Base-by-base conservation (phyloP, 176 grass and related monocot genomes). In the Zizania latifolia region DNA sequence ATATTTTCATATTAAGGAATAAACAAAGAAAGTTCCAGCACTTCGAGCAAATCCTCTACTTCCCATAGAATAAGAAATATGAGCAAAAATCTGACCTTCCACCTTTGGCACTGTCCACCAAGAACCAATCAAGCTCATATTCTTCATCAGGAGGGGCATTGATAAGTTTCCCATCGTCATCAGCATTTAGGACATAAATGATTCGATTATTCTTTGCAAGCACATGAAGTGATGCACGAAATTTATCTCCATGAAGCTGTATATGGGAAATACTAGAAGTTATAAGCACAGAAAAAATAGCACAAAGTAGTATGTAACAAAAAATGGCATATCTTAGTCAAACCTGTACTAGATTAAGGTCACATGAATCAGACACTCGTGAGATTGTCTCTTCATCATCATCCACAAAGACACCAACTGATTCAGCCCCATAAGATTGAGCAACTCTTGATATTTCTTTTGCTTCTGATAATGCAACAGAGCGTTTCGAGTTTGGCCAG, bases 361-460 rank as follows among this genome's bases (percentile, higher is more conserved):
- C 57, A 37, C 85, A 92, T 54, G 73, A 83, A 86, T 93, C 85
- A 65, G 93, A 80, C 63, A 79, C 35, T n/a, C 53, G 67, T 69
- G 90, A 78, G 65, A 93, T 79, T 16, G 87, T 97, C 40, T 97
- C 87, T 75, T 81, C 83, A 73, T 89, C 77, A 89, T 97, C 93
- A 86, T 97, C 87, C 14, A 97, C 90, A 85, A 97, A 97, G 38
- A 93, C 93, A 77, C 90, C 93, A 46, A 93, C 90, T 12, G 93
- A 91, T 75, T 90, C 67, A 74, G 85, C 84, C 33, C 87, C 87
- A 82, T 72, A 88, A 31, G 78, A 75, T 82, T 84, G 85, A n/a
- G 73, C 72, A 34, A 75, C 85, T 78, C 77, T 88, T 73, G 93
- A 90, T 50, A 93, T 90, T 83, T 97, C 85, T 78, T 88, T 88